Evolutionary conservation across 164 flowering plant species (phyloP).

Genomic region (Chimonanthus salicifolius): DNA sequence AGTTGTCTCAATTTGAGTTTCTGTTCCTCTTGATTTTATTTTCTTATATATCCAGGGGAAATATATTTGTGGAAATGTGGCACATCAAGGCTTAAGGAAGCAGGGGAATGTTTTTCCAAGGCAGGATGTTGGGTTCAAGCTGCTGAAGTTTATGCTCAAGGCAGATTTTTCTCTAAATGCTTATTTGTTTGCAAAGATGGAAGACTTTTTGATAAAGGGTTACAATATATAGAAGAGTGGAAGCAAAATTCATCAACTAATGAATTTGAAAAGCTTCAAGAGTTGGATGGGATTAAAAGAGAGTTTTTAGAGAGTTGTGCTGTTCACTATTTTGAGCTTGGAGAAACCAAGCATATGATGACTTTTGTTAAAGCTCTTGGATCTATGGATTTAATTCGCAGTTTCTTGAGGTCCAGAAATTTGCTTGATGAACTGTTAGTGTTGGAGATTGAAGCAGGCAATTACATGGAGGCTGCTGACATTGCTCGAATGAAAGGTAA

Average conservation of each 20-base stretch:
- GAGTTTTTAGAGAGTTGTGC: conserved; percentile 45
- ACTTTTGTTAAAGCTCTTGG: conserved; percentile 34
- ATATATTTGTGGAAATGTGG: conserved; percentile 44
- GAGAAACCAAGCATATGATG: conserved; percentile 39
- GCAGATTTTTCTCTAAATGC: conserved; percentile 33
- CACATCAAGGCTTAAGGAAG: conserved; percentile 33
- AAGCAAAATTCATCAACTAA: conserved; percentile 18
- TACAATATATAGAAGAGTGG: conserved; percentile 44
- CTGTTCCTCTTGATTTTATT: not conserved
- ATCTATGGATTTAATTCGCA: conserved; percentile 28
- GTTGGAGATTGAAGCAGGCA: conserved; percentile 45
- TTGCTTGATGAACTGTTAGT: conserved; percentile 46
- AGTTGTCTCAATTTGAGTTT: not conserved
- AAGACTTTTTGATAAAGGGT: conserved; percentile 40
- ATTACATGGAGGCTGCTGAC: conserved; percentile 47
- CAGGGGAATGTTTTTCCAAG: conserved; percentile 45
- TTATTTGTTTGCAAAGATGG: conserved; percentile 35
- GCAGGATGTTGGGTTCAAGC: conserved; percentile 36
- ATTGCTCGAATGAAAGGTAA: conserved; percentile 45
- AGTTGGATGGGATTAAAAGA: conserved; percentile 28
- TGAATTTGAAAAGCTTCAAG: conserved; percentile 7
- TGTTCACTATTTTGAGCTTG: conserved; percentile 29
- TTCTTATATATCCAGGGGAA: conserved; percentile 18
- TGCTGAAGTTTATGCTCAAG: conserved; percentile 48
- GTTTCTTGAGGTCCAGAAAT: conserved; percentile 26